These are phyloP conservation scores for Lentinula edodes DNA, from an alignment of 768 basidiomycete species.

Conservation along the genomic window DNA sequence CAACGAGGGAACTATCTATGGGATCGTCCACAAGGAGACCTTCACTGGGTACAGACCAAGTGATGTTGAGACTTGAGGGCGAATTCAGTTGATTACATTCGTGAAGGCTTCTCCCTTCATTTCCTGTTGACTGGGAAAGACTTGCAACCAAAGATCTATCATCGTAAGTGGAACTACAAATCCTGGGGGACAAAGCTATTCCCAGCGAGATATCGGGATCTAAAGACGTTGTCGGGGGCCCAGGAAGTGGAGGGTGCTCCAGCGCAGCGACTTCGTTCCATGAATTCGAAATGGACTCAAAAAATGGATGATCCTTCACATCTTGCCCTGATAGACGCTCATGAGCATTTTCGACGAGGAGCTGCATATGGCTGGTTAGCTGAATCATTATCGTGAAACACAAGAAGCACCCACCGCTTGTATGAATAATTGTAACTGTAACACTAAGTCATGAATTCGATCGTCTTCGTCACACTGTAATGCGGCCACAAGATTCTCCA, in stretches of 20 bases:
- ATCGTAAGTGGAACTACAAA: background rate
- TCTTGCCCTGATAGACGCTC: conserved; percentile 21
- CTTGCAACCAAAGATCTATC: background rate
- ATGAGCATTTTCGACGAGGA: conserved; percentile 20
- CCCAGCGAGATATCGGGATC: conserved; percentile 7
- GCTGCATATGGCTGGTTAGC: conserved; percentile 11
- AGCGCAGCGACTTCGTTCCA: conserved; percentile 27
- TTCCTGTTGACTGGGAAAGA: background rate
- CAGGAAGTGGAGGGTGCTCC: conserved; percentile 24
- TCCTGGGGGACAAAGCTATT: background rate
- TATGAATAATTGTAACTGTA: conserved; percentile 16
- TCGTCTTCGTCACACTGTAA: background rate
- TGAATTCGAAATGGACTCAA: conserved; percentile 16
- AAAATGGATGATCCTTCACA: conserved; percentile 22
- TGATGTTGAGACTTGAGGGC: background rate
- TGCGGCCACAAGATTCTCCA: conserved; percentile 13
- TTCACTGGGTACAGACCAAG: background rate
- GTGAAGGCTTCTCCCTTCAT: background rate
- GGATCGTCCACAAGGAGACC: background rate
- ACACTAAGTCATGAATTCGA: conserved; percentile 5
- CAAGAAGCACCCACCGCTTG: conserved; percentile 16
- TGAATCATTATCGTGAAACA: background rate
- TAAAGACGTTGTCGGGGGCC: conserved; percentile 11
- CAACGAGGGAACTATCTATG: background rate
- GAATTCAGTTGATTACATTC: background rate